Evolutionary conservation across 1,139 yeast genomes (phyloP).

Genomic region (Scheffersomyces segobiensis): DNA sequence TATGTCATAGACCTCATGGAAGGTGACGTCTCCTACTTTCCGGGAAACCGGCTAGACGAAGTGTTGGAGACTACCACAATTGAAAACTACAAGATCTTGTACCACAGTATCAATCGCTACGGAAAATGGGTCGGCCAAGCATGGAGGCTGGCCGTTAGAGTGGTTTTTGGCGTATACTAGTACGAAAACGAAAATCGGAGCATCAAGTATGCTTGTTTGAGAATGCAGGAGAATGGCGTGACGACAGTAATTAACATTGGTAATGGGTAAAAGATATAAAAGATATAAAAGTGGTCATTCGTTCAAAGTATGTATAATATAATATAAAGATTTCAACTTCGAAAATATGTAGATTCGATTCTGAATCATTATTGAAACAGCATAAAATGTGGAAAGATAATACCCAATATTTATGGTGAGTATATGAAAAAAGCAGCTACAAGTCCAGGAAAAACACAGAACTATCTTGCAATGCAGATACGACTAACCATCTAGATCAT

Average conservation of each 20-base stretch:
- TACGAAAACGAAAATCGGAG: background rate
- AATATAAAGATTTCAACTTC: background rate
- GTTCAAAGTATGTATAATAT: background rate
- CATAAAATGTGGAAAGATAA: background rate
- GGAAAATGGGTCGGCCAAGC: background rate
- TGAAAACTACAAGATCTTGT: background rate
- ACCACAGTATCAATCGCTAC: background rate
- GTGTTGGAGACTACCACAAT: background rate
- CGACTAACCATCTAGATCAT: background rate
- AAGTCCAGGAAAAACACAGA: background rate
- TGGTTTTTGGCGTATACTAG: background rate
- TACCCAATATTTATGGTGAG: background rate
- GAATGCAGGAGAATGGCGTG: background rate
- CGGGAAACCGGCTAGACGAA: background rate
- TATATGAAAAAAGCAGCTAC: background rate
- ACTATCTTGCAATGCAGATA: background rate
- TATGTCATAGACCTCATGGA: background rate
- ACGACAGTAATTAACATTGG: background rate
- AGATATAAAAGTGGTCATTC: background rate
- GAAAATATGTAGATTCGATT: background rate
- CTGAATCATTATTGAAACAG: background rate
- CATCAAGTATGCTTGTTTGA: background rate
- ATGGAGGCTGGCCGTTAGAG: background rate
- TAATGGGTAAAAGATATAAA: background rate
- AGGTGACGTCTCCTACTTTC: background rate